These are phyloP conservation scores for Aegilops umbellulata DNA, from an alignment of 176 grass and related monocot species.

Conservation along the genomic window DNA sequence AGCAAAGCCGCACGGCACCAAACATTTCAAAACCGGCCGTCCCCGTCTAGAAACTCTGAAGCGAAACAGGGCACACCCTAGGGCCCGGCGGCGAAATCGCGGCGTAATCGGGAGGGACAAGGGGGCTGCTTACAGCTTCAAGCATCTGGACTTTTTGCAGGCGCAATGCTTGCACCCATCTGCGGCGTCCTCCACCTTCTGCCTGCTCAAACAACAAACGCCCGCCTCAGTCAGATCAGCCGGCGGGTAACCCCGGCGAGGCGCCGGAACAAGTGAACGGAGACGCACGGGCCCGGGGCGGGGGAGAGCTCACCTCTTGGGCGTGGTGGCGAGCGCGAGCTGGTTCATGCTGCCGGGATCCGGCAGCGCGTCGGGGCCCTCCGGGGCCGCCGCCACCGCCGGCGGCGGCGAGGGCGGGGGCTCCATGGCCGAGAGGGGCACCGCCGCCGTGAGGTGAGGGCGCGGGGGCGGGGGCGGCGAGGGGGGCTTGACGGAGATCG, in stretches of 20 bases:
- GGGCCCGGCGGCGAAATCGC: constrained; percentile 2
- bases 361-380: background rate
- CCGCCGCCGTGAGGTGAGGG: background rate
- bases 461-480: constrained; percentile 2
- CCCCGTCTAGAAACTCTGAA: background rate
- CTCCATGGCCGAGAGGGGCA: background rate
- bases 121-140: constrained; percentile 55
- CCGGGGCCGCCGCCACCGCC: background rate
- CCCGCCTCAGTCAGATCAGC: constrained; percentile 19
- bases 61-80: background rate
- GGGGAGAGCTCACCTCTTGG: constrained; percentile 42
- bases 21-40: constrained; percentile 13
- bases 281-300: background rate
- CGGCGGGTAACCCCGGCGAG: too few species aligned
- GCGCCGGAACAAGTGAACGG: background rate
- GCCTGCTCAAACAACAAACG: constrained; percentile 37
- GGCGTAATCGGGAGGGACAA: background rate
- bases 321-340: constrained; percentile 42
- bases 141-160: constrained; percentile 69
- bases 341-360: constrained; percentile 38
- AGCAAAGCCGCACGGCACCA: background rate
- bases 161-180: constrained; percentile 70
- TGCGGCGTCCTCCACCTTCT: constrained; percentile 47
- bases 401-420: background rate
- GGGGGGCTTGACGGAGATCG: constrained; percentile 56